phyloP scores from a whole-genome alignment of 2,329 filamentous ascomycete genomes.

The Nemania serpens region DNA sequence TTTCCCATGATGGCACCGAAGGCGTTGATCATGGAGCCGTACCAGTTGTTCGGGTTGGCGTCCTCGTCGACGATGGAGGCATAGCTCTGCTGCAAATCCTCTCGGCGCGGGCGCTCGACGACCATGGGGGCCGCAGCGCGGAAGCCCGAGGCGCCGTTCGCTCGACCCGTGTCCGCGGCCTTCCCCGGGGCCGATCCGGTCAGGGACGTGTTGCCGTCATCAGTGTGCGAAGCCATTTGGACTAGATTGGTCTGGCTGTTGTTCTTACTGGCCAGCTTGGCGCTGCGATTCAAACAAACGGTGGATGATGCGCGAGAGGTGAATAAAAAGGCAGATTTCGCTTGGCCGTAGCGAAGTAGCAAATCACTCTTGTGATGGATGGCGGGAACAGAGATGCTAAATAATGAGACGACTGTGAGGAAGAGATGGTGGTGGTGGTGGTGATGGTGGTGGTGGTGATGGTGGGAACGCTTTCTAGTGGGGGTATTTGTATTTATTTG shows the following conservation, averaged over 20 bases:
- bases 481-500: constrained; percentile 10
- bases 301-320: background rate
- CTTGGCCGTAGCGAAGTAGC: too few relatives aligned
- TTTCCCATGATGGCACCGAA: constrained; percentile 78
- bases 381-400: background rate
- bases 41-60: constrained; percentile 80
- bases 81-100: constrained; percentile 85
- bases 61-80: constrained; percentile 68
- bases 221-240: constrained; percentile 28
- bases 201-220: constrained; percentile 11
- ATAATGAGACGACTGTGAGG: background rate
- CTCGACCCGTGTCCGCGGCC: constrained; percentile 10
- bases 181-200: constrained; percentile 15
- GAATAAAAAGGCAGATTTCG: too few relatives aligned
- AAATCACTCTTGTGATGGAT: background rate
- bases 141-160: constrained; percentile 51
- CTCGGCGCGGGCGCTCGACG: constrained; percentile 79
- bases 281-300: background rate
- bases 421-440: background rate
- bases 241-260: constrained; percentile 21
- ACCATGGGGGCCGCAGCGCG: constrained; percentile 61
- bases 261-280: constrained; percentile 17
- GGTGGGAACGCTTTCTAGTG: constrained; percentile 7
- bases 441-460: too few relatives aligned
- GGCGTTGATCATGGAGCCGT: constrained; percentile 78